Evolutionary conservation across 805 yeast species (phyloP).

Genomic region (Candida silvatica): DNA sequence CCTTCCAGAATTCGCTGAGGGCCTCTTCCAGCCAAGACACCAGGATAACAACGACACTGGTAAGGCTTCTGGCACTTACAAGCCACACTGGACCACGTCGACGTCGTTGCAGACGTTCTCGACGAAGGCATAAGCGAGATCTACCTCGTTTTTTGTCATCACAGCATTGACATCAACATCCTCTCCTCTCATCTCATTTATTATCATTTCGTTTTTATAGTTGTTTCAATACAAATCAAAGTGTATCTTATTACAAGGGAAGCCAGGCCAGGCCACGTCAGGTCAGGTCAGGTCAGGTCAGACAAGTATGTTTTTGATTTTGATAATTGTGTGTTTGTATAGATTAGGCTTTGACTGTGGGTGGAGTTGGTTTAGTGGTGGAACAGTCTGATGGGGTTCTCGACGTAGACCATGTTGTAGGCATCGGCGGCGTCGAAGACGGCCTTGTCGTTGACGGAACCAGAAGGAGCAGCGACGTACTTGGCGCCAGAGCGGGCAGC

Average conservation of each 20-base stretch:
- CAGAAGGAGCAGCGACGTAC: slow-evolving; percentile 93
- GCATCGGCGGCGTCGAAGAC: slow-evolving; percentile 95
- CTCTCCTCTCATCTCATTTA: background rate
- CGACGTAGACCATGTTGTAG: slow-evolving; percentile 82
- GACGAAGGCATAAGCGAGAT: slow-evolving; percentile 31
- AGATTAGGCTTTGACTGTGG: too few species aligned
- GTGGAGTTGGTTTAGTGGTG: too few species aligned
- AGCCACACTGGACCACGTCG: slow-evolving; percentile 40
- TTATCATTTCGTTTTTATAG: background rate
- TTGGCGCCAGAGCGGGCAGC: slow-evolving; percentile 96
- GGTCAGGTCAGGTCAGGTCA: too few species aligned
- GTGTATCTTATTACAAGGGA: too few species aligned
- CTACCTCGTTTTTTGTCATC: background rate
- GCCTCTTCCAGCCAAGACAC: slow-evolving; percentile 87
- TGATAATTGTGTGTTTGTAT: too few species aligned
- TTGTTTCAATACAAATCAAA: too few species aligned
- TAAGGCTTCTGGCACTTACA: slow-evolving; percentile 25
- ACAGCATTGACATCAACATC: too few species aligned
- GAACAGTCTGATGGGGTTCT: slow-evolving; percentile 96
- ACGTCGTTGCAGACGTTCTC: slow-evolving; percentile 37
- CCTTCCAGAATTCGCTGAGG: slow-evolving; percentile 33
- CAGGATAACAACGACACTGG: slow-evolving; percentile 82
- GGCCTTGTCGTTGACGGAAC: slow-evolving; percentile 95
- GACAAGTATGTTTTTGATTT: too few species aligned
- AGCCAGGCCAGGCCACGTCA: too few species aligned